phyloP scores from a whole-genome alignment of 192 early-diverging fungal species.

The Linnemannia schmuckeri region DNA sequence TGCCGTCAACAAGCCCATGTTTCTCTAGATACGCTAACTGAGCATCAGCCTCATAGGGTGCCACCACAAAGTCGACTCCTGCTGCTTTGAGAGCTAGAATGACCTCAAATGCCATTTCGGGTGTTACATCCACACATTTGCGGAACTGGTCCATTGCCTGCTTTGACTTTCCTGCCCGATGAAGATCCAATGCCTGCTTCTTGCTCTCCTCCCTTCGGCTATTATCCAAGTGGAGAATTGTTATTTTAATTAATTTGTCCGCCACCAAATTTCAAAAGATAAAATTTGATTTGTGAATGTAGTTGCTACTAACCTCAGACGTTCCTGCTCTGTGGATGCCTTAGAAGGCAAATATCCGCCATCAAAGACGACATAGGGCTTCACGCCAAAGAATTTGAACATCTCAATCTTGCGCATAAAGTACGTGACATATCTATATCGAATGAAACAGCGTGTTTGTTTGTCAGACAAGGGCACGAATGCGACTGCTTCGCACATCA shows the following conservation, averaged over 20 bases:
- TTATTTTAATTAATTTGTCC: not conserved
- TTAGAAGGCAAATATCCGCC: conserved; percentile 93
- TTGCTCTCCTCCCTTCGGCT: conserved; percentile 73
- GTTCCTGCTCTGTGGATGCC: conserved; percentile 74
- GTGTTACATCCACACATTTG: conserved; percentile 85
- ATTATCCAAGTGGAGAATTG: not conserved
- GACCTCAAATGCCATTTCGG: conserved; percentile 82
- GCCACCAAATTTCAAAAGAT: not conserved
- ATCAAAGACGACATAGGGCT: conserved; percentile 95
- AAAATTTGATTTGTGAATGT: not conserved
- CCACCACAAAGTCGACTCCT: conserved; percentile 84
- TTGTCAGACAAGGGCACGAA: not conserved
- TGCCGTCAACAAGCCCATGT: conserved; percentile 75
- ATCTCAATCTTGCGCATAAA: conserved; percentile 85
- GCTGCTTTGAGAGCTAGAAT: conserved; percentile 77
- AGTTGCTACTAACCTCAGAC: conserved; percentile 64
- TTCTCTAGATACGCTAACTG: conserved; percentile 90
- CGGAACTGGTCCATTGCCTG: conserved; percentile 83
- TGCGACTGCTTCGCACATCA: not conserved
- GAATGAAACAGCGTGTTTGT: not conserved
- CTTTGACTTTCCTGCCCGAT: conserved; percentile 65
- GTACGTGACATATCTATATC: conserved; percentile 82
- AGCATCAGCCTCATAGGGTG: conserved; percentile 98
- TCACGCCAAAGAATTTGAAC: conserved; percentile 77
- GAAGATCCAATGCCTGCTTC: conserved; percentile 67